Conservation (phyloP, 192 early-diverging fungal genomes). For the Coemansia sp. region DNA sequence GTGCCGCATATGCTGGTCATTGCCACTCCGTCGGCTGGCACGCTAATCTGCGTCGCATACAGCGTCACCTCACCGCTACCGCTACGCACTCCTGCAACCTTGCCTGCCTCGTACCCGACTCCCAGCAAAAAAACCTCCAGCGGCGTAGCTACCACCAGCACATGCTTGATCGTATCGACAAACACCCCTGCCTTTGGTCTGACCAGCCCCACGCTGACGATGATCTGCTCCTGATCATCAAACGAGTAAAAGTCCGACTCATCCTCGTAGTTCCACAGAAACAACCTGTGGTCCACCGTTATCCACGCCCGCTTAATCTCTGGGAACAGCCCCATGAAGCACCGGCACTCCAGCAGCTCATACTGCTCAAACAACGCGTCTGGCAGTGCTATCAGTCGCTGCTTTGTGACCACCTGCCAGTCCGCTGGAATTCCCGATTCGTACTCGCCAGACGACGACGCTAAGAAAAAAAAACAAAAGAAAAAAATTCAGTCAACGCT, state of each 20-base stretch:
- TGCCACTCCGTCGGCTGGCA: constrained; percentile 75
- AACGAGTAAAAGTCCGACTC: constrained; percentile 68
- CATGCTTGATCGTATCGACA: constrained; percentile 73
- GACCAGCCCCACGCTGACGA: constrained; percentile 79
- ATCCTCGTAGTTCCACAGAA: constrained; percentile 88
- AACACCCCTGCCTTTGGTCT: constrained; percentile 77
- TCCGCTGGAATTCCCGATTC: constrained; percentile 39
- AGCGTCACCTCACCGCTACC: constrained; percentile 62
- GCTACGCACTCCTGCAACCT: constrained; percentile 17
- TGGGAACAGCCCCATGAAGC: constrained; percentile 88
- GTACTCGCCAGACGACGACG: constrained; percentile 58
- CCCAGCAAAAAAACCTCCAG: constrained; percentile 81
- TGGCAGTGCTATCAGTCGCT: constrained; percentile 67
- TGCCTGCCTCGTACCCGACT: constrained; percentile 52
- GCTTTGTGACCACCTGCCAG: constrained; percentile 58
- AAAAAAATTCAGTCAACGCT: neutral
- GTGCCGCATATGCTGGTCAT: constrained; percentile 81
- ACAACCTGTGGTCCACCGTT: constrained; percentile 82
- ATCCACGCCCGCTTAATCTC: constrained; percentile 91
- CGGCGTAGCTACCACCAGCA: constrained; percentile 84
- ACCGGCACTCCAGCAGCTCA: constrained; percentile 68
- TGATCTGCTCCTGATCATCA: constrained; percentile 87
- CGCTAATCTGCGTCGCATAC: constrained; percentile 75
- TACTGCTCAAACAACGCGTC: constrained; percentile 76
- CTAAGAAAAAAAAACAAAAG: constrained; percentile 16